Conservation (phyloP, 2,329 filamentous ascomycete genomes). For the Calycina herbarum region DNA sequence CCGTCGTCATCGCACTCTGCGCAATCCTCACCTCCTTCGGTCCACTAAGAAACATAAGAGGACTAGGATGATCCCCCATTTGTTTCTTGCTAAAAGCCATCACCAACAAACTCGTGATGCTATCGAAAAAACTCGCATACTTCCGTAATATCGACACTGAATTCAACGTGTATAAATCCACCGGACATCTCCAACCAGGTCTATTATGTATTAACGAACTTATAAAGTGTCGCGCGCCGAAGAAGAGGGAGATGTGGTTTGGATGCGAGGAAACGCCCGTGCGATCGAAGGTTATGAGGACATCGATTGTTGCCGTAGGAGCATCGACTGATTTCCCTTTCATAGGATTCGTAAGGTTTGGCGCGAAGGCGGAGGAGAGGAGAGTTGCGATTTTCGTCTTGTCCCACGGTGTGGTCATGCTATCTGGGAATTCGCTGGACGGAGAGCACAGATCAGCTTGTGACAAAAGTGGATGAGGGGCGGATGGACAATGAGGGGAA, state of each 20-base stretch:
- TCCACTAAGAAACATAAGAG: conserved; percentile 71
- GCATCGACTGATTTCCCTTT: conserved; percentile 36
- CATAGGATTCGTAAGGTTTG: conserved; percentile 50
- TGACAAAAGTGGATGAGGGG: conserved; percentile 14
- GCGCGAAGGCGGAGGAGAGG: conserved; percentile 72
- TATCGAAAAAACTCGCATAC: conserved; percentile 76
- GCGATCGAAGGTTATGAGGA: conserved; percentile 87
- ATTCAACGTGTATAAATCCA: conserved; percentile 83
- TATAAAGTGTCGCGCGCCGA: conserved; percentile 76
- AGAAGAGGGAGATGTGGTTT: conserved; percentile 88
- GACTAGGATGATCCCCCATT: conserved; percentile 52
- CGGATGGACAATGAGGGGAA: conserved; percentile 11
- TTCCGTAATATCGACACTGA: conserved; percentile 74
- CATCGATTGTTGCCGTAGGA: conserved; percentile 46
- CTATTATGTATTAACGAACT: conserved; percentile 62
- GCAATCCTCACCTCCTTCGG: conserved; percentile 65
- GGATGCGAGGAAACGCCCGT: conserved; percentile 82
- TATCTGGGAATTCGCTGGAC: conserved; percentile 74
- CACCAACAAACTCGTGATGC: conserved; percentile 65
- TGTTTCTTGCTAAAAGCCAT: conserved; percentile 46
- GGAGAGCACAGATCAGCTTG: not conserved
- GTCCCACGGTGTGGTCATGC: conserved; percentile 81
- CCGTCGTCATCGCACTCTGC: conserved; percentile 83
- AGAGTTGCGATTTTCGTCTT: conserved; percentile 67
- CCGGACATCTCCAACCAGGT: conserved; percentile 66